Percentiles rank a stretch among this genome's conserved stretches.
phyloP scores from a whole-genome alignment of 2,329 filamentous ascomycete species.

The Coniochaeta sp. region DNA sequence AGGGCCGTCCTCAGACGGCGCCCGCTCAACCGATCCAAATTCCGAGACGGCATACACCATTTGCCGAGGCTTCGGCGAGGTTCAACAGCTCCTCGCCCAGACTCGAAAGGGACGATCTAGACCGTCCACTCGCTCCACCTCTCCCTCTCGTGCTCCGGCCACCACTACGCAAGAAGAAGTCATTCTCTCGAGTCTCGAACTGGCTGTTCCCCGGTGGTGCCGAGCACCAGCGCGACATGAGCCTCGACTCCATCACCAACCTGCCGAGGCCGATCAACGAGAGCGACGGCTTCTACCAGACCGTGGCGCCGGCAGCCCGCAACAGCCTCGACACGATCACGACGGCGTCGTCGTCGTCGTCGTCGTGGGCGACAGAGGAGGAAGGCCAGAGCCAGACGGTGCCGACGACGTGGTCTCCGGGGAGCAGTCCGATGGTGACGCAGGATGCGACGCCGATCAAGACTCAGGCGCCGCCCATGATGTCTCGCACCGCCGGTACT shows the following conservation, averaged over 20 bases:
- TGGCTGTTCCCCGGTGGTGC: constrained; percentile 44
- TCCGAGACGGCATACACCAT: neutral
- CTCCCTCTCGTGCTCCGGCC: constrained; percentile 52
- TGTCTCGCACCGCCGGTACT: neutral
- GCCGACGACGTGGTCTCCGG: constrained; percentile 41
- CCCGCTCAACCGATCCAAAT: constrained; percentile 1
- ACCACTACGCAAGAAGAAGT: constrained; percentile 58
- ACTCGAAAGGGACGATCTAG: constrained; percentile 15
- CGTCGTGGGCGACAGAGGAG: constrained; percentile 40
- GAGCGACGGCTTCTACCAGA: constrained; percentile 52
- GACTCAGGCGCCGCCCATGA: constrained; percentile 23
- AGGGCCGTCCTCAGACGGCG: constrained; percentile 28
- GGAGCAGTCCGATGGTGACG: constrained; percentile 32
- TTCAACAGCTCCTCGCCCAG: constrained; percentile 5
- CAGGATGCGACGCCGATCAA: constrained; percentile 23
- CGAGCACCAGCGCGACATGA: constrained; percentile 29
- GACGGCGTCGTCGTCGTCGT: constrained; percentile 39
- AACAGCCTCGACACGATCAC: constrained; percentile 38
- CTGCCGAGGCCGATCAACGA: constrained; percentile 41
- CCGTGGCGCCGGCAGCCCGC: constrained; percentile 26
- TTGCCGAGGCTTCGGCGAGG: constrained; percentile 13
- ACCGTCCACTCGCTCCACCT: constrained; percentile 42
- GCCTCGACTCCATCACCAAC: constrained; percentile 47
- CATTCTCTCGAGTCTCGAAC: constrained; percentile 52
- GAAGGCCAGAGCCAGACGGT: constrained; percentile 31